These are phyloP conservation scores for Solanum pimpinellifolium DNA, from an alignment of 257 asterid genomes.

Conservation along the genomic window DNA sequence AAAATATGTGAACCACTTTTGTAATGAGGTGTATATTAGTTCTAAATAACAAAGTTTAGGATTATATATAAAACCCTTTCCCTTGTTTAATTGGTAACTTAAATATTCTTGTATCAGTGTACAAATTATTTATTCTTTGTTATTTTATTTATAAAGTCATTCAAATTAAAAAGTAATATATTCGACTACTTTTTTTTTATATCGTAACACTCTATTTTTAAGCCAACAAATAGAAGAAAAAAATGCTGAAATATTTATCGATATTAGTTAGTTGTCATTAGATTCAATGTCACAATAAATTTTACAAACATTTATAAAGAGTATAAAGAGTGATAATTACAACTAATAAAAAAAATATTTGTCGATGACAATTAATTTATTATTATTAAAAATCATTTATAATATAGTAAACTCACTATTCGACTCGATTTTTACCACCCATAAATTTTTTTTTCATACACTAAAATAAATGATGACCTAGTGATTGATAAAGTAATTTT, in stretches of 20 bases:
- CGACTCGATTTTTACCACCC: not conserved
- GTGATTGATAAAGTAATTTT: not conserved
- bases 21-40: not conserved
- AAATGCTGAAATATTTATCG: accelerated
- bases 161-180: not conserved
- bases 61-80: too few relatives aligned
- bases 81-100: not conserved
- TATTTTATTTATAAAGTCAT: not conserved
- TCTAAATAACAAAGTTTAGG: too few relatives aligned
- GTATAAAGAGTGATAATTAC: too few relatives aligned
- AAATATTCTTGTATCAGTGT: not conserved
- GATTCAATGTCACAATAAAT: too few relatives aligned
- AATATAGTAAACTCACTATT: not conserved
- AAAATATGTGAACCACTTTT: not conserved
- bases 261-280: too few relatives aligned
- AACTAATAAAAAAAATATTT: too few relatives aligned
- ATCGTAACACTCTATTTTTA: not conserved
- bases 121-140: not conserved
- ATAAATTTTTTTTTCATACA: not conserved
- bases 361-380: too few relatives aligned
- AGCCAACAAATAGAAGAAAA: not conserved
- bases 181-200: not conserved
- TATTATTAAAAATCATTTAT: accelerated
- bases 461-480: not conserved
- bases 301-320: too few relatives aligned